phyloP scores from a whole-genome alignment of 73 alveolate genomes.

The Paramecium sonneborni region DNA sequence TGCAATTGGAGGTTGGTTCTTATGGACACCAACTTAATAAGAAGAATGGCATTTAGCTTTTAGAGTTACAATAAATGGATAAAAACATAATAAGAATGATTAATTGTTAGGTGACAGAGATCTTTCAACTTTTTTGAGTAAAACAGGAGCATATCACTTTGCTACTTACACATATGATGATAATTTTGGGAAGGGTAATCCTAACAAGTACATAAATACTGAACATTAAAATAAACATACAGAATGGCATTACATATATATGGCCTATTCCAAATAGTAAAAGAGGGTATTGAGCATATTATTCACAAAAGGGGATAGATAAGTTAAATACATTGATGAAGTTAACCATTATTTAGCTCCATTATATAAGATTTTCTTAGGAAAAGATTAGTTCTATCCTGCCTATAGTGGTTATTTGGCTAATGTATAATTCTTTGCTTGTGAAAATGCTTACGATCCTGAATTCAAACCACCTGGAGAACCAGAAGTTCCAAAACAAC shows the following conservation, averaged over 20 bases:
- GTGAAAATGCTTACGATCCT: conserved; percentile 16
- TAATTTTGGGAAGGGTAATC: conserved; percentile 19
- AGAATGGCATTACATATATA: conserved; percentile 43
- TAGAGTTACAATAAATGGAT: conserved; percentile 39
- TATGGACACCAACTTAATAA: conserved; percentile 22
- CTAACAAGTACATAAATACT: background rate
- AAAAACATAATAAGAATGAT: conserved; percentile 2
- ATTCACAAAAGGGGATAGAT: background rate
- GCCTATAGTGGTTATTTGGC: conserved; percentile 46
- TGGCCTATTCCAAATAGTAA: background rate
- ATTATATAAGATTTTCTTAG: conserved; percentile 1
- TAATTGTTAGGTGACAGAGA: conserved; percentile 42
- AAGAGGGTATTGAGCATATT: background rate
- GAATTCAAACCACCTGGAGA: conserved; percentile 45
- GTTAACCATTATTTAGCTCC: conserved; percentile 51
- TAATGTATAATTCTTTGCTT: background rate
- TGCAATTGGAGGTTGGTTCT: conserved; percentile 58
- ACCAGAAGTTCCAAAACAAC: conserved; percentile 4
- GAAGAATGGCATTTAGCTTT: conserved; percentile 21
- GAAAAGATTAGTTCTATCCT: conserved; percentile 33
- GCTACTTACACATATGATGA: conserved; percentile 21
- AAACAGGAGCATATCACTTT: background rate
- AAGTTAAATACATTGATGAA: conserved; percentile 7
- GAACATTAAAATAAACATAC: background rate
- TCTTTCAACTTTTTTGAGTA: background rate